Evolutionary conservation across 2,329 filamentous ascomycete species (phyloP).

Genomic region (Graphilbum sp.): DNA sequence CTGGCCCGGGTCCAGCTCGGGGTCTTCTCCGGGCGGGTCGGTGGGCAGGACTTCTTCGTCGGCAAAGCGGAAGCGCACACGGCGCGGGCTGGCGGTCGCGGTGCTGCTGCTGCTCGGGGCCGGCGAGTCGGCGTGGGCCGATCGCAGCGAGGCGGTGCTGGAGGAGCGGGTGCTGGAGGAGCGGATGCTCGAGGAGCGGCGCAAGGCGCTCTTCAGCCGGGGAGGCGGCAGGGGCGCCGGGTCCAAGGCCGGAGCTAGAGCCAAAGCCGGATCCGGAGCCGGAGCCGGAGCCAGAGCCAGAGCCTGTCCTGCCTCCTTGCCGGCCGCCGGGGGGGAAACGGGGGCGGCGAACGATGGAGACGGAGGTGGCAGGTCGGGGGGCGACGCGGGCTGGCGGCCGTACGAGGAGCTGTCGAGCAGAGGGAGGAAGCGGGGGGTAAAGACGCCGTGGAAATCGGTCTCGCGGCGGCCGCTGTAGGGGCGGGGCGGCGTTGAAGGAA

Average conservation of each 20-base stretch:
- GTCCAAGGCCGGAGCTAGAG: not conserved
- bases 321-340: too few relatives aligned
- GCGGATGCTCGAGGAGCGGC: slow-evolving; percentile 36
- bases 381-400: not conserved
- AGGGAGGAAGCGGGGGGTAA: slow-evolving; percentile 46
- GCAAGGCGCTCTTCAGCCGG: slow-evolving; percentile 36
- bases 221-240: slow-evolving; percentile 6
- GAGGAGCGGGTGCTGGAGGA: not conserved
- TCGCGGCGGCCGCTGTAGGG: slow-evolving; percentile 41
- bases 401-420: slow-evolving; percentile 32
- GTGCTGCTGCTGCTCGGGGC: not conserved
- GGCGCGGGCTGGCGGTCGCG: slow-evolving; percentile 22
- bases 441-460: slow-evolving; percentile 43
- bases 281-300: not conserved
- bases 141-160: not conserved
- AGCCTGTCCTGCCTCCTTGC: too few relatives aligned
- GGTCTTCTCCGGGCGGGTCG: slow-evolving; percentile 22
- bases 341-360: too few relatives aligned
- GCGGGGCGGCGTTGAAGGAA: slow-evolving; percentile 12
- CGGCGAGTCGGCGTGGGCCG: not conserved
- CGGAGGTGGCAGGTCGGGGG: not conserved
- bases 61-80: slow-evolving; percentile 45
- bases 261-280: not conserved
- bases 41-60: slow-evolving; percentile 45
- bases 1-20: slow-evolving; percentile 2